A percentile compares a stretch with the other conserved stretches of the same genome.
phyloP scores from a whole-genome alignment of 1,284 basidiomycete species.

The Grifola frondosa region DNA sequence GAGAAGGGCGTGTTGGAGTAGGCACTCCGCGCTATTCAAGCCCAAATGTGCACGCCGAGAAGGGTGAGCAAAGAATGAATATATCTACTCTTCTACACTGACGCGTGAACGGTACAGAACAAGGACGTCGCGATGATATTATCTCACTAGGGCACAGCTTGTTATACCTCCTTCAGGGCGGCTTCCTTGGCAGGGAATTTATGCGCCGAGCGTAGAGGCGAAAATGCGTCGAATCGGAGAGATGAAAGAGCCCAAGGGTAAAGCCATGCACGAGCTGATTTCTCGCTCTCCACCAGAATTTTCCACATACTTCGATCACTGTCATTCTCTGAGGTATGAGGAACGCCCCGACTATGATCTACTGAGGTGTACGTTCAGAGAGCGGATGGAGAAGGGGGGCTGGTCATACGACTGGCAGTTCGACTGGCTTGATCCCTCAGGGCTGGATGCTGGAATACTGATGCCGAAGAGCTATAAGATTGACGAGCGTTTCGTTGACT shows the following conservation, averaged over 20 bases:
- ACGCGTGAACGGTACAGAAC: slow-evolving; percentile 8
- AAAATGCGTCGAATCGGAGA: slow-evolving; percentile 6
- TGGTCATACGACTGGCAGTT: slow-evolving; percentile 11
- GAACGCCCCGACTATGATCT: slow-evolving; percentile 15
- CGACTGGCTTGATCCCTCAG: slow-evolving; percentile 9
- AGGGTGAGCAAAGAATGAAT: slow-evolving; percentile 3
- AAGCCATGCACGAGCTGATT: slow-evolving; percentile 9
- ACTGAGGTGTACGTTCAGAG: slow-evolving; percentile 7
- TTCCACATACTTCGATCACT: slow-evolving; percentile 12
- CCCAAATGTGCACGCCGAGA: slow-evolving; percentile 6
- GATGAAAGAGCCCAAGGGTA: slow-evolving; percentile 18
- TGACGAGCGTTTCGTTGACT: slow-evolving; percentile 4
- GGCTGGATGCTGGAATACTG: slow-evolving; percentile 2
- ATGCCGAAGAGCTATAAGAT: slow-evolving; percentile 9
- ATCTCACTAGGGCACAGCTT: slow-evolving; percentile 16
- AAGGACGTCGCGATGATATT: slow-evolving; percentile 21
- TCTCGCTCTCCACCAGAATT: slow-evolving; percentile 9
- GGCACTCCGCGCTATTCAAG: slow-evolving; percentile 15
- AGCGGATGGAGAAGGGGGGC: slow-evolving; percentile 8
- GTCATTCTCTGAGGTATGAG: slow-evolving; percentile 11
- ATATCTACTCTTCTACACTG: neutral
- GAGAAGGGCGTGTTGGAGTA: slow-evolving; percentile 1
- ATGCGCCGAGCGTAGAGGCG: neutral
- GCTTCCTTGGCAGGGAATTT: slow-evolving; percentile 19
- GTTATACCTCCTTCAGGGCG: slow-evolving; percentile 16